Conservation (phyloP, 176 grass and related monocot genomes). For the Luzula sylvatica region DNA sequence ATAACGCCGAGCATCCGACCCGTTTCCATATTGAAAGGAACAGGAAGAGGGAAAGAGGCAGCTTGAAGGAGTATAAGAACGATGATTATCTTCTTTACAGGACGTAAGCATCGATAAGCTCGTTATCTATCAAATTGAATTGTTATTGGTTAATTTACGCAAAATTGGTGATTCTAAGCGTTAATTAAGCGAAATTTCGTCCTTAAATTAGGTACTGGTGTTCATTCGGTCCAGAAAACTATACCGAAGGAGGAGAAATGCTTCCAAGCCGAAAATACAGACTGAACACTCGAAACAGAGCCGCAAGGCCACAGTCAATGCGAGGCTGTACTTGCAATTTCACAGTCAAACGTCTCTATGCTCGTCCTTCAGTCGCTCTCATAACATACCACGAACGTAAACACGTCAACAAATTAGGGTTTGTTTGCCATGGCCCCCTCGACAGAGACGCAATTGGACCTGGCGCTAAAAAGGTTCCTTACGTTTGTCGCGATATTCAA, state of each 20-base stretch:
- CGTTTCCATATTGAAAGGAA: slow-evolving; percentile 81
- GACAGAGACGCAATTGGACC: slow-evolving; percentile 85
- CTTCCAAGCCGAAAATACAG: slow-evolving; percentile 80
- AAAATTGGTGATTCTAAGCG: neutral
- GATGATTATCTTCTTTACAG: slow-evolving; percentile 74
- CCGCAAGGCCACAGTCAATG: slow-evolving; percentile 80
- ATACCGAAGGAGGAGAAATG: slow-evolving; percentile 67
- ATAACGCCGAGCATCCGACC: slow-evolving; percentile 56
- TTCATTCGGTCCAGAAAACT: slow-evolving; percentile 93
- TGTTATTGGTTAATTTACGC: neutral
- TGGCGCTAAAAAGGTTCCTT: slow-evolving; percentile 59
- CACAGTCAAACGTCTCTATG: slow-evolving; percentile 61
- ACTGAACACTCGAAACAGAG: slow-evolving; percentile 69
- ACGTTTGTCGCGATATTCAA: slow-evolving; percentile 75
- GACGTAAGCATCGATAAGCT: slow-evolving; percentile 28
- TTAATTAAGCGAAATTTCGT: neutral
- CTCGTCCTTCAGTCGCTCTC: slow-evolving; percentile 48
- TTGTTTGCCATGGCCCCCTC: slow-evolving; percentile 68
- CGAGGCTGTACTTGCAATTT: slow-evolving; percentile 86
- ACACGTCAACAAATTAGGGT: slow-evolving; percentile 72
- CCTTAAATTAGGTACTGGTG: slow-evolving; percentile 68
- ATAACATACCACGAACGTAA: slow-evolving; percentile 85
- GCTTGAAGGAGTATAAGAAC: slow-evolving; percentile 45
- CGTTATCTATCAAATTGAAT: neutral
- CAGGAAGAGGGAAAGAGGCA: slow-evolving; percentile 59